These are phyloP conservation scores for Tieghemiomyces parasiticus DNA, from an alignment of 192 early-diverging fungal genomes.

Conservation along the genomic window DNA sequence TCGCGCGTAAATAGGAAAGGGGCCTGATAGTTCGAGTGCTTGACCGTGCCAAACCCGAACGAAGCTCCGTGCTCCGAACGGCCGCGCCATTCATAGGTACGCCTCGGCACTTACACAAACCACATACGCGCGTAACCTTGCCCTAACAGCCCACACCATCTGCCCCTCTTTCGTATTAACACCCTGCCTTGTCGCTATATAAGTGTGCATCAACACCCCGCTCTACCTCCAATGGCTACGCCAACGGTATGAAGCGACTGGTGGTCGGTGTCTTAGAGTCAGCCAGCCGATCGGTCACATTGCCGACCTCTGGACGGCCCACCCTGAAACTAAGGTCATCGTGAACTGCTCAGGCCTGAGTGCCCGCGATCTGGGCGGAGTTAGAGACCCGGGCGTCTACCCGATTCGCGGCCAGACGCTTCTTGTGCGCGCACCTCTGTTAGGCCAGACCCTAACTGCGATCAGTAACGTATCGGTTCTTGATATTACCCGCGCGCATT, in stretches of 20 bases:
- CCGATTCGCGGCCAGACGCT: slow-evolving; percentile 70
- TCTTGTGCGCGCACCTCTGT: slow-evolving; percentile 35
- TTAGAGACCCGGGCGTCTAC: slow-evolving; percentile 48
- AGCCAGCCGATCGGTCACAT: slow-evolving; percentile 23
- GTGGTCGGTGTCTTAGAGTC: slow-evolving; percentile 28
- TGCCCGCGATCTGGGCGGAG: slow-evolving; percentile 42
- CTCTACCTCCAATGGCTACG: slow-evolving; percentile 51
- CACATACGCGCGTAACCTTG: too few relatives aligned
- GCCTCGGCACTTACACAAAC: too few relatives aligned
- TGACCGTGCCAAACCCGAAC: too few relatives aligned
- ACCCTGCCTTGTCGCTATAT: too few relatives aligned
- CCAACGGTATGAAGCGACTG: slow-evolving; percentile 29
- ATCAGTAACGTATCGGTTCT: not conserved
- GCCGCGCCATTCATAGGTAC: too few relatives aligned
- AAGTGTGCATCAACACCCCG: slow-evolving; percentile 44
- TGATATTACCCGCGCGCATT: not conserved
- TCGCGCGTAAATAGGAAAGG: too few relatives aligned
- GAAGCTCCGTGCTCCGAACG: too few relatives aligned
- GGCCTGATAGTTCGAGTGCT: too few relatives aligned
- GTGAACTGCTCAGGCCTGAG: slow-evolving; percentile 66
- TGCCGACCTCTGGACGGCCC: slow-evolving; percentile 12
- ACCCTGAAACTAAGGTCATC: slow-evolving; percentile 30
- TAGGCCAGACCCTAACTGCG: slow-evolving; percentile 9
- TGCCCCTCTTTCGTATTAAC: too few relatives aligned
- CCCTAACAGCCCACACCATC: too few relatives aligned